Percentiles rank a stretch among this genome's conserved stretches.
Conservation (phyloP, 768 basidiomycete genomes). For the Collybiopsis luxurians region DNA sequence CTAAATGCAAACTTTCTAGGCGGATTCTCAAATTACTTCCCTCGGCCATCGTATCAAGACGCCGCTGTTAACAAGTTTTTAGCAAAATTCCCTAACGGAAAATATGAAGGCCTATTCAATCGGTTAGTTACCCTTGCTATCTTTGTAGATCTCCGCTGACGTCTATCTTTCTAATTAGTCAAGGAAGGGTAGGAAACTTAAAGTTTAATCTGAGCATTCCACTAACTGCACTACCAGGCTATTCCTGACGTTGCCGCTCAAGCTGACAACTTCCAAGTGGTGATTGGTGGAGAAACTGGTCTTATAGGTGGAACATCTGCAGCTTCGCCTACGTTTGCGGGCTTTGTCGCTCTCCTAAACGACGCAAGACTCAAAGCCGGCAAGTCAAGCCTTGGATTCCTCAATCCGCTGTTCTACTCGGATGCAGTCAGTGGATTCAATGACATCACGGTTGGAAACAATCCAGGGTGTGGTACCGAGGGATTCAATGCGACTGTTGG, state of each 20-base stretch:
- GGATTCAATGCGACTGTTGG: conserved; percentile 30
- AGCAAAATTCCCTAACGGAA: conserved; percentile 10
- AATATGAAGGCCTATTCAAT: conserved; percentile 17
- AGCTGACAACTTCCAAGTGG: conserved; percentile 4
- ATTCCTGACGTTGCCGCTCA: conserved; percentile 5
- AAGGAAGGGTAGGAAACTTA: conserved; percentile 1
- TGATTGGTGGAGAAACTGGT: conserved; percentile 2
- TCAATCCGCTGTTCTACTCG: conserved; percentile 22
- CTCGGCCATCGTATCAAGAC: conserved; percentile 22
- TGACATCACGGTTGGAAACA: conserved; percentile 26
- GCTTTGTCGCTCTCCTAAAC: conserved; percentile 26
- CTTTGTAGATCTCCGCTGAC: too few relatives aligned
- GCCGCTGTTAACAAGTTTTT: conserved; percentile 18
- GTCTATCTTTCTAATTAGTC: neutral
- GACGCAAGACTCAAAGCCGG: conserved; percentile 22
- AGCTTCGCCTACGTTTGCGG: conserved; percentile 24
- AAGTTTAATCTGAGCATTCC: neutral
- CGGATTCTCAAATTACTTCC: conserved; percentile 25
- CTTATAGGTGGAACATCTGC: conserved; percentile 11
- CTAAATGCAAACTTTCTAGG: neutral
- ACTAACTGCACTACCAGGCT: neutral
- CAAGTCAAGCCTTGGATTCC: conserved; percentile 16
- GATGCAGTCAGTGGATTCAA: conserved; percentile 16
- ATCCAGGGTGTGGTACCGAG: conserved; percentile 44
- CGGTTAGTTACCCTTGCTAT: neutral